These are phyloP conservation scores for Penicillium sp. DNA, from an alignment of 2,329 filamentous ascomycete genomes.

Conservation along the genomic window DNA sequence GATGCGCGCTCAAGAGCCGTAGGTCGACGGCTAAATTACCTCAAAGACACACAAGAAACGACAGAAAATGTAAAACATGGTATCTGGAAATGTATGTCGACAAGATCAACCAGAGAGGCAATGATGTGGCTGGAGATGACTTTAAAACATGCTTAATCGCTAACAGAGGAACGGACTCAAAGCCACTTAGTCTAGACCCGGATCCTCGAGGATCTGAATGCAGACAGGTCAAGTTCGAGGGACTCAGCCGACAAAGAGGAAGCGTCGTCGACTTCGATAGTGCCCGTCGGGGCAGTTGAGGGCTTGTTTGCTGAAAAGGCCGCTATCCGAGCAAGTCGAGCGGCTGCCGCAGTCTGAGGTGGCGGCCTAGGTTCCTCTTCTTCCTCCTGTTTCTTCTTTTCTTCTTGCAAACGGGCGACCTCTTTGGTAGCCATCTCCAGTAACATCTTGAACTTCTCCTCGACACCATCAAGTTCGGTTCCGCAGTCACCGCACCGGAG, in stretches of 20 bases:
- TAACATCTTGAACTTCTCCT: conserved; percentile 63
- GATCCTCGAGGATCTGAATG: conserved; percentile 32
- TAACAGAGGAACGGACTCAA: conserved; percentile 4
- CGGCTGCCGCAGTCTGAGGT: conserved; percentile 13
- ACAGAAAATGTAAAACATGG: conserved; percentile 5
- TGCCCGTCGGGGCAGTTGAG: conserved; percentile 15
- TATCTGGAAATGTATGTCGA: conserved; percentile 10
- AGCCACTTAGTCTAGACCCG: conserved; percentile 14
- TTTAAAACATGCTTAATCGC: conserved; percentile 26
- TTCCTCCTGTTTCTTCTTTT: conserved; percentile 43
- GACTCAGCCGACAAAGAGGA: conserved; percentile 36
- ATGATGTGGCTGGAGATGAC: conserved; percentile 16
- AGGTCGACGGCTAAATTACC: background rate
- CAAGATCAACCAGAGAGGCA: conserved; percentile 7
- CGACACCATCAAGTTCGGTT: conserved; percentile 71
- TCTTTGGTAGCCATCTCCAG: conserved; percentile 61
- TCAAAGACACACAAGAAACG: background rate
- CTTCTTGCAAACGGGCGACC: conserved; percentile 55
- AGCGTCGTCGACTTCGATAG: conserved; percentile 39
- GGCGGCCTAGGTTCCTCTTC: conserved; percentile 6
- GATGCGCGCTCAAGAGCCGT: background rate
- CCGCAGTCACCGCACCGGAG: conserved; percentile 82
- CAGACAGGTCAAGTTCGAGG: conserved; percentile 38
- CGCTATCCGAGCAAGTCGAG: conserved; percentile 20
- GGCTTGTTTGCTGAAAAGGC: conserved; percentile 18